Percentiles rank a stretch among this genome's conserved stretches.
Conservation (phyloP, 2,329 filamentous ascomycete species). For the Leptographium procerum region DNA sequence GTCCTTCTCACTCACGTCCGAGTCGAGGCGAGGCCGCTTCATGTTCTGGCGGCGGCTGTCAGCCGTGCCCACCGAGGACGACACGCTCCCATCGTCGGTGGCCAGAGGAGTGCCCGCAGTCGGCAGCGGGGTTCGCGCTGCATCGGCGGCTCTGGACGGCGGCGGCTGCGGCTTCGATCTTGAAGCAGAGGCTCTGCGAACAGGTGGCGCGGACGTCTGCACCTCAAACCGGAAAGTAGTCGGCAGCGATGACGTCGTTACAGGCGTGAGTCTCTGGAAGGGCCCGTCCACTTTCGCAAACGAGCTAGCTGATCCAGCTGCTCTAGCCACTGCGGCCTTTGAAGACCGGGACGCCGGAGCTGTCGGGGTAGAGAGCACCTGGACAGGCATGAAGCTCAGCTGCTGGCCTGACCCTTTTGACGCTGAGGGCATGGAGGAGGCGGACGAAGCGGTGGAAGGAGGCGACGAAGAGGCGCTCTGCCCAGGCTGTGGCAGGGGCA, state of each 20-base stretch:
- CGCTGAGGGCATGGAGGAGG: constrained; percentile 1
- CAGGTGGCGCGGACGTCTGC: neutral
- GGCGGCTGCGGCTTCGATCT: neutral
- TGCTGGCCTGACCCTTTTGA: neutral
- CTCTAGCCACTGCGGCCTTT: neutral
- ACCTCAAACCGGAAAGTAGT: neutral
- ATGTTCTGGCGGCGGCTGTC: neutral
- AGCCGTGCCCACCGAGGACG: neutral
- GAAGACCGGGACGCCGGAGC: neutral
- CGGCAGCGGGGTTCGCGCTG: neutral
- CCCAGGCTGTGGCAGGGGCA: constrained; percentile 1
- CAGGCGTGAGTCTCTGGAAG: neutral
- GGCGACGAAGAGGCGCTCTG: constrained; percentile 3
- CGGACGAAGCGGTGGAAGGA: neutral
- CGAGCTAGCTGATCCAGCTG: neutral
- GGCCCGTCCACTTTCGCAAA: neutral
- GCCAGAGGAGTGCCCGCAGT: no score
- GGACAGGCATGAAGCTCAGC: constrained; percentile 5
- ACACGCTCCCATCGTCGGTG: neutral
- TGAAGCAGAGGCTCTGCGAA: neutral
- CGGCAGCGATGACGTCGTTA: neutral
- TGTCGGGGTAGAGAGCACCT: neutral
- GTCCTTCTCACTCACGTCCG: constrained; percentile 11
- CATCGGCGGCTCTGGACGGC: neutral
- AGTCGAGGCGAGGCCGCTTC: constrained; percentile 10